Evolutionary conservation across 768 basidiomycete genomes (phyloP), one percentile per base, ranked within the genome.

Genomic region (Boletus vinaceobasis): DNA sequence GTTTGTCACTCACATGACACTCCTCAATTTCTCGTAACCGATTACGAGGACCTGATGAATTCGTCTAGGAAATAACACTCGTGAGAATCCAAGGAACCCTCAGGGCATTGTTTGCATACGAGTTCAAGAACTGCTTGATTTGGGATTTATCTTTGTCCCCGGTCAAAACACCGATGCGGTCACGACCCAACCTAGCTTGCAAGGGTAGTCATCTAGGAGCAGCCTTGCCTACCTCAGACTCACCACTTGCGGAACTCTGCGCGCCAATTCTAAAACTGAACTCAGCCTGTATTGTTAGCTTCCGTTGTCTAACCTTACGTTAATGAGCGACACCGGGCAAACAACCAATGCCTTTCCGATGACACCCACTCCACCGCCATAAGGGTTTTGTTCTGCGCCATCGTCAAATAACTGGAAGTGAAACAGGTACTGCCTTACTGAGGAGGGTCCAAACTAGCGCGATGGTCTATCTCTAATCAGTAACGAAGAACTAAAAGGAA

Each of bases 161-260:
- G 0, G 78, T 75, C 54, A 86, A 77, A 11, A 88, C 75, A 38
- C 79, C 77, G 3, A 88, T 61, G 10, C 82, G 76, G 59, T 83
- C 80, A 45, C 76, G 74, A 19, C 83, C 80, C 31, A 83, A 68
- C 82, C 82, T 83, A 46, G n/a, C 6, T 52, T 37, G 31, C 46
- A 42, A 33, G 33, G 32, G 26, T 48, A 51, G 31, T 48, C 52
- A 39, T 32, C 15, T 29, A 39, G n/a, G 23, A 37, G 33, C 43
- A 33, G 4, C 37, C 29, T 52, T 50, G 2, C 17, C 19, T 26
- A 32, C n/a, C 27, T 23, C 39, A 47, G 14, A 78, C 86, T 31
- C 74, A 85, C 95, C 97, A 99, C 75, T 98, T 98, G 62, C 87
- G 80, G 66, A 99, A 93, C 69, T 99, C 97, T 39, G 84, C 86